Evolutionary conservation across 495 filamentous ascomycete genomes (phyloP).

Genomic region (Neurospora hispaniola): DNA sequence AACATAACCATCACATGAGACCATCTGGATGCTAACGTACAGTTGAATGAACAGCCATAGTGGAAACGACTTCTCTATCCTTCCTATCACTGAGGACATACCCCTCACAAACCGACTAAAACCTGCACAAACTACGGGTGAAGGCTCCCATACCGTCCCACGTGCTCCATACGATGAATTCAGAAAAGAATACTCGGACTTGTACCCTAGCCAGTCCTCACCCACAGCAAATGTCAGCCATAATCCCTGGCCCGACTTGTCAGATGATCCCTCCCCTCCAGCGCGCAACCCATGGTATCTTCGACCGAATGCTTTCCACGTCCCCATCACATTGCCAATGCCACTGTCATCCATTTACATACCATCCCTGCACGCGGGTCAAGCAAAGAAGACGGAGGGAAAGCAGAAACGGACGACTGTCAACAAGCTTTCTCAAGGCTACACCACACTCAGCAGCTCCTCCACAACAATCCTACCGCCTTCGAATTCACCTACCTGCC

Average conservation of each 20-base stretch:
- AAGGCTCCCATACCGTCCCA: background rate
- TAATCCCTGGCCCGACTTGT: conserved; percentile 19
- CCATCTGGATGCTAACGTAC: background rate
- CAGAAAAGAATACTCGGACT: background rate
- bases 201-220: background rate
- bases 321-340: background rate
- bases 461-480: background rate
- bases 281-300: background rate
- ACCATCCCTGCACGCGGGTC: background rate
- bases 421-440: background rate
- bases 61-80: conserved; percentile 7
- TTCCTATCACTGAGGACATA: conserved; percentile 7
- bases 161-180: background rate
- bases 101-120: background rate
- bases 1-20: background rate
- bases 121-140: background rate
- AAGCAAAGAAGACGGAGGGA: background rate
- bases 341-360: background rate
- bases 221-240: background rate
- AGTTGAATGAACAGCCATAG: background rate
- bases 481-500: background rate
- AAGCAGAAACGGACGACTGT: background rate
- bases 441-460: background rate
- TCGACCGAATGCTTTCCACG: background rate
- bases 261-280: background rate